Evolutionary conservation across 306 rosid genomes (phyloP).

Genomic region (Quercus bicolor): DNA sequence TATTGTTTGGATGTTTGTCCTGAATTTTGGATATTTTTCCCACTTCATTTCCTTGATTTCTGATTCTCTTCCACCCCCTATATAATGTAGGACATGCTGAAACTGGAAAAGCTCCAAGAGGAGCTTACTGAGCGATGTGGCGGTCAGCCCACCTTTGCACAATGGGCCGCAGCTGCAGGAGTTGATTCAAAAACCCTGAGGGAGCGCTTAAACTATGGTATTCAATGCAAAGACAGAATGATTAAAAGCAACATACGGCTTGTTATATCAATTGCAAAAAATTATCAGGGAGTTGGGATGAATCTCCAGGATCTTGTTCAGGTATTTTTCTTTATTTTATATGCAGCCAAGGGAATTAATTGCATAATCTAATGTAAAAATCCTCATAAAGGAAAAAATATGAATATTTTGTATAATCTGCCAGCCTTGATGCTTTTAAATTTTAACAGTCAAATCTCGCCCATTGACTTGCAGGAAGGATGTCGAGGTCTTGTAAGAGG

Average conservation of each 20-base stretch:
- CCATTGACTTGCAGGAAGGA: slow-evolving; percentile 66
- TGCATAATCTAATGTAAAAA: neutral
- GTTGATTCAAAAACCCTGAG: slow-evolving; percentile 77
- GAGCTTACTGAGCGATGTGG: slow-evolving; percentile 76
- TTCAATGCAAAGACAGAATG: slow-evolving; percentile 86
- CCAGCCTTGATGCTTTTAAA: slow-evolving; percentile 12
- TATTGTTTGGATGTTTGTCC: too few relatives aligned
- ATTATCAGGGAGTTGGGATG: slow-evolving; percentile 89
- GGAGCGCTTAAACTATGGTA: slow-evolving; percentile 70
- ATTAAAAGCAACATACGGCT: slow-evolving; percentile 89
- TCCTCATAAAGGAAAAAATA: neutral
- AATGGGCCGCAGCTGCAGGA: slow-evolving; percentile 96
- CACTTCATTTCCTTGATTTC: slow-evolving; percentile 18
- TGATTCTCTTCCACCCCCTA: slow-evolving; percentile 4
- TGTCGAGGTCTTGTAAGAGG: slow-evolving; percentile 95
- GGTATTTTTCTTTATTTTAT: slow-evolving; percentile 41
- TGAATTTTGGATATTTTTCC: slow-evolving; percentile 8
- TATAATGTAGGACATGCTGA: slow-evolving; percentile 67
- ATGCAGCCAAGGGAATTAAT: neutral
- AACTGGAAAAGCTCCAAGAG: slow-evolving; percentile 77
- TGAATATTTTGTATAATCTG: slow-evolving; percentile 4
- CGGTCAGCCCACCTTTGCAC: slow-evolving; percentile 66
- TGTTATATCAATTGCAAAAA: slow-evolving; percentile 94
- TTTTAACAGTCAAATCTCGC: slow-evolving; percentile 9
- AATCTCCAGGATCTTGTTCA: slow-evolving; percentile 95